A percentile compares a stretch with the other conserved stretches of the same genome.
These are phyloP conservation scores for Monilinia fructigena DNA, from an alignment of 2,329 filamentous ascomycete genomes.

Conservation along the genomic window DNA sequence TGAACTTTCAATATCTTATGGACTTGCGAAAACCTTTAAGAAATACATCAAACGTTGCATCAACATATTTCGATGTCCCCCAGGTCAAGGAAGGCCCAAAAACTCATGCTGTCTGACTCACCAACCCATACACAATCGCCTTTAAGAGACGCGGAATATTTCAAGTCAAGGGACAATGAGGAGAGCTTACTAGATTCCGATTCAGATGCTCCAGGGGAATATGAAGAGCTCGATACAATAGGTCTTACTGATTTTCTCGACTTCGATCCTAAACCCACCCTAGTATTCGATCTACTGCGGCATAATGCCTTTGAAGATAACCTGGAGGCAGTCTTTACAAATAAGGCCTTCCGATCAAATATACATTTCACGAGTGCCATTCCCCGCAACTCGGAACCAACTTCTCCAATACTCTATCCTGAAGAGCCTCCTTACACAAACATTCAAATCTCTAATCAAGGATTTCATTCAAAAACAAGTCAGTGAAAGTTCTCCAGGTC, in stretches of 20 bases:
- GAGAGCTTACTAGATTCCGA: constrained; percentile 5
- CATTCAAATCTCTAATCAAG: constrained; percentile 14
- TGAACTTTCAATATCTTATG: constrained; percentile 3
- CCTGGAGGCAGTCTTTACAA: constrained; percentile 60
- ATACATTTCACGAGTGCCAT: not conserved
- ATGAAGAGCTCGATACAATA: constrained; percentile 14
- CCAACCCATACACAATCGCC: constrained; percentile 12
- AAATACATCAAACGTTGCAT: constrained; percentile 5
- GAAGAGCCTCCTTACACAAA: not conserved
- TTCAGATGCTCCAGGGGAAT: not conserved
- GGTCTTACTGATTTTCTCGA: constrained; percentile 60
- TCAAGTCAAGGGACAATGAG: constrained; percentile 12
- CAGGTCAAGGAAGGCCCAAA: constrained; percentile 19
- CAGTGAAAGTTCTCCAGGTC: not conserved
- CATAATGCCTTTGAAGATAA: constrained; percentile 42
- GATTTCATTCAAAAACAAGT: constrained; percentile 12
- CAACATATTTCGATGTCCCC: constrained; percentile 5
- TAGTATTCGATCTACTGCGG: constrained; percentile 58
- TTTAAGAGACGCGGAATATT: constrained; percentile 8
- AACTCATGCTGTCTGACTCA: constrained; percentile 20
- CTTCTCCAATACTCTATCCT: not conserved
- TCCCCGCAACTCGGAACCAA: not conserved
- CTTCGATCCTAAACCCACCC: constrained; percentile 70
- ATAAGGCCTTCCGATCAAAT: constrained; percentile 43
- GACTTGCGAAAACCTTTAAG: constrained; percentile 3